These are phyloP conservation scores for Russula foetens DNA, from an alignment of 768 basidiomycete species.

Conservation along the genomic window DNA sequence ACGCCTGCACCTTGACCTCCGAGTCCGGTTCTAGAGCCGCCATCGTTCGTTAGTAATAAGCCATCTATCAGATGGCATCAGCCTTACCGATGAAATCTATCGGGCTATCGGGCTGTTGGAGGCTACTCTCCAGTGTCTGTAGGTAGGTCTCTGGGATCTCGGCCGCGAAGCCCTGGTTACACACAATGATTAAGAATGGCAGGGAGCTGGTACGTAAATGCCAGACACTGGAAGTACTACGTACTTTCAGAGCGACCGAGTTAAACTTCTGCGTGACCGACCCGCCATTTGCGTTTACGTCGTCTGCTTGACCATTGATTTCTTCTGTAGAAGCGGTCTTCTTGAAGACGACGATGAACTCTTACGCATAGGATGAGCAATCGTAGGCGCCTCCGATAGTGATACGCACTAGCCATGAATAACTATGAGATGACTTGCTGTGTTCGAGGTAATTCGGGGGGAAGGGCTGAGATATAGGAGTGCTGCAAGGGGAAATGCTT, in stretches of 20 bases:
- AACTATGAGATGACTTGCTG: not conserved
- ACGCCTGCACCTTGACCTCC: conserved; percentile 35
- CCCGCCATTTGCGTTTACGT: conserved; percentile 37
- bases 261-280: conserved; percentile 34
- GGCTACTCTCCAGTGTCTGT: conserved; percentile 27
- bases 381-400: not conserved
- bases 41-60: not conserved
- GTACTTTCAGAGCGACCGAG: conserved; percentile 22
- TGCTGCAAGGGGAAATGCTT: not conserved
- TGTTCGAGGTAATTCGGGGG: not conserved
- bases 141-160: conserved; percentile 30
- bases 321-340: conserved; percentile 32
- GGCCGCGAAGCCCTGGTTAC: conserved; percentile 38
- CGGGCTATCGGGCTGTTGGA: conserved; percentile 21
- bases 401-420: conserved; percentile 23
- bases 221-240: not conserved
- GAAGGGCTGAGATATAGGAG: not conserved
- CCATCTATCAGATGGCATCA: not conserved
- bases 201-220: not conserved
- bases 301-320: conserved; percentile 34
- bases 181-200: not conserved
- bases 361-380: conserved; percentile 27
- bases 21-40: conserved; percentile 34
- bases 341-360: conserved; percentile 52
- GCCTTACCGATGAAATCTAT: conserved; percentile 42